Evolutionary conservation across 1,139 yeast species (phyloP), one percentile per base, ranked within the genome.

Genomic region (Suhomyces choctaworum): DNA sequence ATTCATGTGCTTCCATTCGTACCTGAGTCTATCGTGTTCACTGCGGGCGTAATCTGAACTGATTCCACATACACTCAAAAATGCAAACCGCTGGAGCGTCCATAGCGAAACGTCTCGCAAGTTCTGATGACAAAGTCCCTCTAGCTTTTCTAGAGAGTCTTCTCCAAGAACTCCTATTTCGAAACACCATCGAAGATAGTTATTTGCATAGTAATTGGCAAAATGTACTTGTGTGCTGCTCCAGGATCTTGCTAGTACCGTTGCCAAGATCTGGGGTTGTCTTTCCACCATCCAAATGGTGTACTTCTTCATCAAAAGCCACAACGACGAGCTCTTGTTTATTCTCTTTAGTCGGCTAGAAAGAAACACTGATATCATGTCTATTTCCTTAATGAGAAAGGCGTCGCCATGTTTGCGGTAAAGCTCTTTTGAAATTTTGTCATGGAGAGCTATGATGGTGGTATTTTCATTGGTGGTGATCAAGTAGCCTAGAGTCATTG

Each of bases 391-490:
- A 1, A 34, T 22, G 4, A 56, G 31, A 14, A 55, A 39, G 7
- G 32, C 36, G 4, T 31, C 22, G 1, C 44, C 44, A 2, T 43
- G 37, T 17, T 45, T 26, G 8, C 31, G 22, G 17, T 28, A 29
- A 9, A 64, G 31, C 26, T 47, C 47, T 19, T 35, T 34, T 5
- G 64, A 44, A 0, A 60, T 42, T 20, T 36, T 29, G 31, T 66
- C 66, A 44, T 69, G 74, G 4, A 62, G 29, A 2, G 44, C 42
- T 24, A 68, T 41, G 2, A 64, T 51, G 19, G 64, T 61, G 39
- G 66, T 68, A 48, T 68, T 60, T 37, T 70, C 76, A 42, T 68
- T 65, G 13, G 75, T 66, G 9, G 73, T 67, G 13, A 64, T 40
- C 29, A 70, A 45, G 36, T 55, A 60, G 1, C 72, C 67, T 22